phyloP scores from a whole-genome alignment of 129 eudicot genomes.

The Solidago caesia region DNA sequence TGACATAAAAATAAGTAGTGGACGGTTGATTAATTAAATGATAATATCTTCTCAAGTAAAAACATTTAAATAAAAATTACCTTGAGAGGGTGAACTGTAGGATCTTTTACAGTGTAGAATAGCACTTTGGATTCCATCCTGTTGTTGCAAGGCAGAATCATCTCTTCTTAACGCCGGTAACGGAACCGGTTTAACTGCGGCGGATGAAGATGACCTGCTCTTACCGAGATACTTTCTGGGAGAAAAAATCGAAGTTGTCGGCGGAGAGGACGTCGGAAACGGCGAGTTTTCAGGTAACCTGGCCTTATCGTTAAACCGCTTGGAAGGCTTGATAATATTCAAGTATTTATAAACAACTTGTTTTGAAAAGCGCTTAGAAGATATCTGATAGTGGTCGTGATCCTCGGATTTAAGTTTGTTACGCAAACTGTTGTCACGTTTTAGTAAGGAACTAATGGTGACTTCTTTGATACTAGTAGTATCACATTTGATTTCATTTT shows the following conservation, averaged over 20 bases:
- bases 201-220: conserved; percentile 47
- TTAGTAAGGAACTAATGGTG: conserved; percentile 31
- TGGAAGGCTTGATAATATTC: conserved; percentile 61
- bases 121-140: conserved; percentile 78
- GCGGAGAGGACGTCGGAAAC: conserved; percentile 39
- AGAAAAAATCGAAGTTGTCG: conserved; percentile 30
- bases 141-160: conserved; percentile 53
- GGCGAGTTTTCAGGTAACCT: conserved; percentile 11
- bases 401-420: conserved; percentile 39
- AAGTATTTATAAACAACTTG: conserved; percentile 49
- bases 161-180: conserved; percentile 47
- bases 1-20: conserved; percentile 17
- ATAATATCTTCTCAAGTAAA: not conserved
- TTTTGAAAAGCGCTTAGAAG: conserved; percentile 37
- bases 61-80: conserved; percentile 17
- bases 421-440: conserved; percentile 49
- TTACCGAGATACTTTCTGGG: conserved; percentile 54
- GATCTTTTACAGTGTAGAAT: conserved; percentile 78
- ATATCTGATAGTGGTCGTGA: conserved; percentile 2
- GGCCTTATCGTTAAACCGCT: conserved; percentile 33
- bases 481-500: conserved; percentile 39
- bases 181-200: conserved; percentile 24
- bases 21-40: conserved; percentile 8
- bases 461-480: conserved; percentile 24
- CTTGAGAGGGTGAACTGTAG: conserved; percentile 44